phyloP scores from a whole-genome alignment of 495 filamentous ascomycete genomes.

The Xanthoparmelia taractica region DNA sequence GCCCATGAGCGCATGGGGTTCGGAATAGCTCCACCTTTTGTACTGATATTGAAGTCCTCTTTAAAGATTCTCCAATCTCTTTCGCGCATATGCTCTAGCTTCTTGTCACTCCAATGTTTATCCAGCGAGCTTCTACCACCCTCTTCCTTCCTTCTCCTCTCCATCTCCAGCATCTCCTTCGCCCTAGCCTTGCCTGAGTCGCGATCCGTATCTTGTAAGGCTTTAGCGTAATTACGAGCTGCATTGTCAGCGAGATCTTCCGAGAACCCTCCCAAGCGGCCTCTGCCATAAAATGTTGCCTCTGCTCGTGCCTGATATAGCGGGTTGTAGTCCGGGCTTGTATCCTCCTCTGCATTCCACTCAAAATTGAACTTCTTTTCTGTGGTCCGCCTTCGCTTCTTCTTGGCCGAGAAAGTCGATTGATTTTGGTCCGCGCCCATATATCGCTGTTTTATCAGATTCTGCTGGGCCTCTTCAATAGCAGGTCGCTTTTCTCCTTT shows the following conservation, averaged over 20 bases:
- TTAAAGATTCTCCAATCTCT: constrained; percentile 99
- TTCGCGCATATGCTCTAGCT: constrained; percentile 90
- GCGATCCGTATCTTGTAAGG: constrained; percentile 67
- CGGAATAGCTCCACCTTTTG: constrained; percentile 83
- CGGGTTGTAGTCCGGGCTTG: constrained; percentile 81
- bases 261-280: constrained; percentile 72
- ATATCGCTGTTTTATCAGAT: constrained; percentile 72
- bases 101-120: constrained; percentile 98
- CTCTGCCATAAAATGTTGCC: constrained; percentile 71
- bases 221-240: constrained; percentile 66
- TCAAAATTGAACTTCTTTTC: constrained; percentile 99
- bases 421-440: constrained; percentile 86
- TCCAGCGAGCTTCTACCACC: constrained; percentile 61
- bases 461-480: constrained; percentile 68
- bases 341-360: constrained; percentile 96
- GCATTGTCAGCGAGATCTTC: constrained; percentile 66
- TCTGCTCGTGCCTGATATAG: constrained; percentile 70
- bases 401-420: constrained; percentile 90
- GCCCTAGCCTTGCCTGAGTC: constrained; percentile 75
- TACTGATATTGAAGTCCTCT: constrained; percentile 96
- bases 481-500: constrained; percentile 46
- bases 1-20: constrained; percentile 95
- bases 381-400: constrained; percentile 86
- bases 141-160: constrained; percentile 69
- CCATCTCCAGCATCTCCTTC: constrained; percentile 78